These are phyloP conservation scores for Exserohilum rostratum DNA, from an alignment of 2,329 filamentous ascomycete species.

Conservation along the genomic window DNA sequence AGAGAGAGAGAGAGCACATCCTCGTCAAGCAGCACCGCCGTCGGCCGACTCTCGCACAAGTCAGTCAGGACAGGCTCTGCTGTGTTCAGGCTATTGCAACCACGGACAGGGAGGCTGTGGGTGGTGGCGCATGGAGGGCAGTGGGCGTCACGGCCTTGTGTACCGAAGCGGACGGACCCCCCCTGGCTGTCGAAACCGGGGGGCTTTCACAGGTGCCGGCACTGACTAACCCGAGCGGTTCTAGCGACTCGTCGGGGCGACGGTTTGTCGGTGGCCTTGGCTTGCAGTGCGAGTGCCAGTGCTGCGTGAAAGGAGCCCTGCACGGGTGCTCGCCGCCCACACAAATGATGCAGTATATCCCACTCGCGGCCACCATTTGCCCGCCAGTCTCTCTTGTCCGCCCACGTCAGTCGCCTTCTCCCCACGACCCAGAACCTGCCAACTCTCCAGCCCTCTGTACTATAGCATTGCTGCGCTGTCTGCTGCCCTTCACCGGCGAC, in stretches of 20 bases:
- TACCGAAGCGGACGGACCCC: conserved; percentile 21
- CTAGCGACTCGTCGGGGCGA: conserved; percentile 13
- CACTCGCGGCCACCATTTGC: conserved; percentile 28
- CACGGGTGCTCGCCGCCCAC: conserved; percentile 23
- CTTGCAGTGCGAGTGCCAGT: conserved; percentile 11
- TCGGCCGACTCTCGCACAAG: no score
- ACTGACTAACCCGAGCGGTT: conserved; percentile 9
- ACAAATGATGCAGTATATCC: conserved; percentile 32
- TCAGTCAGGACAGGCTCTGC: no score
- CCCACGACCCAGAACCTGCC: not conserved
- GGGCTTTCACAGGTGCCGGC: conserved; percentile 24
- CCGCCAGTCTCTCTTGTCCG: conserved; percentile 24
- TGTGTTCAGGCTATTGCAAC: conserved; percentile 19
- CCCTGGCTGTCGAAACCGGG: conserved; percentile 29
- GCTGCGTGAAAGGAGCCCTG: conserved; percentile 15
- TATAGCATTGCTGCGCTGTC: conserved; percentile 15
- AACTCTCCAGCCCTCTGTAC: not conserved
- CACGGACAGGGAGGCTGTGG: conserved; percentile 15
- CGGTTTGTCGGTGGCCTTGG: conserved; percentile 26
- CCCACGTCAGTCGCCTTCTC: conserved; percentile 28
- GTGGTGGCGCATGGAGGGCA: conserved; percentile 21
- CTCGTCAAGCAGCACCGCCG: no score
- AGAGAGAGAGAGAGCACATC: no score
- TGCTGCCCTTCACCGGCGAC: not conserved
- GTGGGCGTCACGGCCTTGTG: conserved; percentile 28